Evolutionary conservation across 129 eudicot species (phyloP).

Genomic region (Dittrichia graveolens): DNA sequence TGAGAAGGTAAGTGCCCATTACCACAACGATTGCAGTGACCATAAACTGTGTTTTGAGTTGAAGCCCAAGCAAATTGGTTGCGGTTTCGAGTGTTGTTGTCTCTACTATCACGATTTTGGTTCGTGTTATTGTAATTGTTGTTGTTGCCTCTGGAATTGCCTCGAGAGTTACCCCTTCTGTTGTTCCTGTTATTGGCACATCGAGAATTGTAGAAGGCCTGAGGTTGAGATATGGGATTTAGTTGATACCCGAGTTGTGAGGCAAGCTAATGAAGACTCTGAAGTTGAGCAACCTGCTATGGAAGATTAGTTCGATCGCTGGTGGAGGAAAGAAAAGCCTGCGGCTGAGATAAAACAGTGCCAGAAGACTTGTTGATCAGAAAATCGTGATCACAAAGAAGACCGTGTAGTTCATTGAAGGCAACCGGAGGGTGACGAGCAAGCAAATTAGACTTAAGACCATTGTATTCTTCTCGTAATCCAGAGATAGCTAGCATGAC

Average conservation of each 20-base stretch:
- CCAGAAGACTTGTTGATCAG: not conserved
- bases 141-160: not conserved
- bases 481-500: not conserved
- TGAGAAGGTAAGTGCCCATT: not conserved
- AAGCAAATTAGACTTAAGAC: not conserved
- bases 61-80: slow-evolving; percentile 1
- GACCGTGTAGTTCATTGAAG: not conserved
- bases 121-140: not conserved
- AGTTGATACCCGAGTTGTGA: not conserved
- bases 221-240: not conserved
- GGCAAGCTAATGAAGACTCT: not conserved
- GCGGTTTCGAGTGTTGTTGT: not conserved
- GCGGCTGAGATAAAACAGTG: no score
- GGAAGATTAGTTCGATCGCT: no score
- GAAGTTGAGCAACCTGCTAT: no score
- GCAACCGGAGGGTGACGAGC: not conserved
- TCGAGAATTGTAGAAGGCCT: not conserved
- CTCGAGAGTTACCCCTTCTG: not conserved
- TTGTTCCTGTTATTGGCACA: no score
- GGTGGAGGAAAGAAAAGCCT: no score
- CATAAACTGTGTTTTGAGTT: slow-evolving; percentile 1
- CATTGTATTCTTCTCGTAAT: not conserved
- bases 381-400: not conserved
- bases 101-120: no score
- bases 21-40: slow-evolving; percentile 4